Percentiles rank a stretch among this genome's conserved stretches.
These are phyloP conservation scores for Spinacia oleracea DNA, from an alignment of 179 eudicot species.

Conservation along the genomic window DNA sequence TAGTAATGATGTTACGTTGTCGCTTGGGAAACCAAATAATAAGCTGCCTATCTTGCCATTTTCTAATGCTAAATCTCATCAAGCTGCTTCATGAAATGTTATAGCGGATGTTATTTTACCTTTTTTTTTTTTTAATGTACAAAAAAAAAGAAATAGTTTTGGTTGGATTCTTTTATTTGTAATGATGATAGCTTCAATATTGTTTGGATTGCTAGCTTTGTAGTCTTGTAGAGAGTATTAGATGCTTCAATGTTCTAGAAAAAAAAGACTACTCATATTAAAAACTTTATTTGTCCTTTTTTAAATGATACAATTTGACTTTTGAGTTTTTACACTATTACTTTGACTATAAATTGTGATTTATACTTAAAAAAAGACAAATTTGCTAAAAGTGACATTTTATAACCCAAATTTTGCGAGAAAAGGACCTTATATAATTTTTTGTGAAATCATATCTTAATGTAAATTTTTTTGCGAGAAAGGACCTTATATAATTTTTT, in stretches of 20 bases:
- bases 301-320: no score
- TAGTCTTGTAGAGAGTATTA: slow-evolving; percentile 17
- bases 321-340: no score
- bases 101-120: neutral
- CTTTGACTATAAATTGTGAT: no score
- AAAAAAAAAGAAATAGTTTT: slow-evolving; percentile 1
- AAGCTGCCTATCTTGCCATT: slow-evolving; percentile 27
- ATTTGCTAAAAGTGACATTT: no score
- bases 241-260: slow-evolving; percentile 5
- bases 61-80: slow-evolving; percentile 18
- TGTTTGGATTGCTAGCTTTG: slow-evolving; percentile 12
- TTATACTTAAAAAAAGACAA: no score
- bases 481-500: no score
- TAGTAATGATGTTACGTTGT: slow-evolving; percentile 16
- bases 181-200: slow-evolving; percentile 5
- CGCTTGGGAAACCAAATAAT: slow-evolving; percentile 36
- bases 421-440: no score
- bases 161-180: slow-evolving; percentile 20
- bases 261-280: neutral
- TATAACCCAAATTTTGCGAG: no score
- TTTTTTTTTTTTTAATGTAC: slow-evolving; percentile 8
- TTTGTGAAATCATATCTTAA: no score
- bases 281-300: no score
- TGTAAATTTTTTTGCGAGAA: no score
- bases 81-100: slow-evolving; percentile 20